Conservation (phyloP, 768 basidiomycete genomes). For the Mycena crocata region DNA sequence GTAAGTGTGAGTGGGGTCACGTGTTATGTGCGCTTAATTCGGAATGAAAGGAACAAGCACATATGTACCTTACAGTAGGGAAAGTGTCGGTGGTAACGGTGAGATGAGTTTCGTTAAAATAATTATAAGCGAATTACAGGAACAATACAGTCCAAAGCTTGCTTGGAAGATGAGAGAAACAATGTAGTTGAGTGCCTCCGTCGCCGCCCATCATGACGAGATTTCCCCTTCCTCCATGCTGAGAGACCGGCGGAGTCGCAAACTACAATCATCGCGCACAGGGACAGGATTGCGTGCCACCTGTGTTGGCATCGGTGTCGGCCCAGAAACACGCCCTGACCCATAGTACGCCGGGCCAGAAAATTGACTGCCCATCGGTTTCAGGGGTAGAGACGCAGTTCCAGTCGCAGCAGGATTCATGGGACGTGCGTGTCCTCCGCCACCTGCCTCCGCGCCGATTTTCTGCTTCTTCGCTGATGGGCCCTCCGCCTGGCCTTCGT, state of each 20-base stretch:
- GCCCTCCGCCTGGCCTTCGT: background rate
- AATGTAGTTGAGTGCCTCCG: background rate
- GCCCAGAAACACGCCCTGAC: no score
- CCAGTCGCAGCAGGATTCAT: background rate
- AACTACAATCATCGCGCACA: no score
- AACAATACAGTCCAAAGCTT: no score
- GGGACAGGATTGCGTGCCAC: background rate
- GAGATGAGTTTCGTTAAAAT: no score
- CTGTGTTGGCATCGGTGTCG: background rate
- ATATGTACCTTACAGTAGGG: background rate
- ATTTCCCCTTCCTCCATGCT: slow-evolving; percentile 28
- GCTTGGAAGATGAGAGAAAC: background rate
- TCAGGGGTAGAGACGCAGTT: background rate
- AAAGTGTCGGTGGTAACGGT: no score
- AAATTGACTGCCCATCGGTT: no score
- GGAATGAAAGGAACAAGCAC: background rate
- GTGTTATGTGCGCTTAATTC: slow-evolving; percentile 12
- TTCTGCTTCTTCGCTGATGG: slow-evolving; percentile 25
- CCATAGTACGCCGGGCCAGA: no score
- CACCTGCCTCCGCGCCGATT: background rate
- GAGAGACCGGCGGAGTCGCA: background rate
- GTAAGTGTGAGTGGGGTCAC: slow-evolving; percentile 24
- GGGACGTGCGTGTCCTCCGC: background rate
- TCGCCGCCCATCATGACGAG: background rate
- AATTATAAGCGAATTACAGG: no score